Evolutionary conservation across 1,284 basidiomycete species (phyloP), one percentile per base, ranked within the genome.

Genomic region (Golubevia sp.): DNA sequence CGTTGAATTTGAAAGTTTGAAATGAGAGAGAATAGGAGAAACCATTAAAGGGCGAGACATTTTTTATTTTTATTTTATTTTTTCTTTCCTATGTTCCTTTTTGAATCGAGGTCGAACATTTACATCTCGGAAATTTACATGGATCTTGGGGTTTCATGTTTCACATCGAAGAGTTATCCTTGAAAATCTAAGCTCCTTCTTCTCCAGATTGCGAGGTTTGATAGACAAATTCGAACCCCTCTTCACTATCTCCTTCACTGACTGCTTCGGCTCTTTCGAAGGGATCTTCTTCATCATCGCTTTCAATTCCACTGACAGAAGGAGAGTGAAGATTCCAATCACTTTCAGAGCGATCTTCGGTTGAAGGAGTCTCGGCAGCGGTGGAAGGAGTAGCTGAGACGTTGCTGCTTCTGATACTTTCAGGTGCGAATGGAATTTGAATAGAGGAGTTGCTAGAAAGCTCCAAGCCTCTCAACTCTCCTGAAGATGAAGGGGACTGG

Each of bases 141-240:
- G n/a, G n/a, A n/a, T n/a, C n/a, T n/a, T n/a, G n/a, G n/a, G n/a
- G n/a, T n/a, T n/a, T n/a, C n/a, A n/a, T n/a, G n/a, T n/a, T n/a
- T n/a, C n/a, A n/a, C n/a, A n/a, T n/a, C n/a, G n/a, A n/a, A n/a
- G n/a, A n/a, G n/a, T n/a, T n/a, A n/a, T n/a, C n/a, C n/a, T n/a
- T n/a, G n/a, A n/a, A n/a, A n/a, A n/a, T n/a, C n/a, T n/a, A n/a
- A n/a, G n/a, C n/a, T n/a, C n/a, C n/a, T n/a, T n/a, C n/a, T n/a
- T n/a, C n/a, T n/a, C n/a, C n/a, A n/a, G n/a, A n/a, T n/a, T n/a
- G n/a, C n/a, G 57, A 52, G 13, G 57, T 59, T 11, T 50, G 57
- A 21, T 59, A 50, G 24, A 59, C 25, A n/a, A 59, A 38, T 53
- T 59, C 57, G 54, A 51, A 59, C 23, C 50, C 57, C 8, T 49